Evolutionary conservation across 257 asterid species (phyloP).

Genomic region (Forsythia viridissima): DNA sequence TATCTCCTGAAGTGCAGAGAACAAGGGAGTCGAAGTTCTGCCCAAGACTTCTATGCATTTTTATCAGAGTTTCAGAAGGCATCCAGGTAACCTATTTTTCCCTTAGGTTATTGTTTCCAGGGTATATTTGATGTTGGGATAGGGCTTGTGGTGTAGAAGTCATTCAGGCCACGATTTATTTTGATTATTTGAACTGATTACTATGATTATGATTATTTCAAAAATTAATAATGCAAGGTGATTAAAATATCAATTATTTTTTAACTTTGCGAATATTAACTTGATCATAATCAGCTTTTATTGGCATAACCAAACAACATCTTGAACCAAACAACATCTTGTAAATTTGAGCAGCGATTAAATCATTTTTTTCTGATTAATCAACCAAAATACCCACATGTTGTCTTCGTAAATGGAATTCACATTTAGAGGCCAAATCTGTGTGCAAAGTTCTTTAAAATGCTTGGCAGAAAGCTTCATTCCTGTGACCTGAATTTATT

Average conservation of each 20-base stretch:
- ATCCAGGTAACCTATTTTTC: conserved; percentile 56
- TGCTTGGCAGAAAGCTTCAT: not conserved
- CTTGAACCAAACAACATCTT: not conserved
- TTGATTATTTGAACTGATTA: not conserved
- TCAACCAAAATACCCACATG: not conserved
- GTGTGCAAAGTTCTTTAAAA: not conserved
- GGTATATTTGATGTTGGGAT: not conserved
- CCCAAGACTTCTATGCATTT: conserved; percentile 58
- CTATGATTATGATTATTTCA: not conserved
- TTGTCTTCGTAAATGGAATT: too few species aligned
- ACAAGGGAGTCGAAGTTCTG: conserved; percentile 66
- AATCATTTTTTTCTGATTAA: not conserved
- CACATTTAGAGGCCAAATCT: not conserved
- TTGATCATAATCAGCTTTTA: not conserved
- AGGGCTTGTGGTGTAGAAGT: not conserved
- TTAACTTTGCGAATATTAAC: not conserved
- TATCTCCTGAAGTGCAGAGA: conserved; percentile 69
- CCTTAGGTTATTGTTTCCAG: not conserved
- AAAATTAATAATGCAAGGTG: not conserved
- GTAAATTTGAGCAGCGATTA: not conserved
- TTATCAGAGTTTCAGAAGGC: conserved; percentile 80
- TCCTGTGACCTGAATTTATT: not conserved
- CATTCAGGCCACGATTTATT: not conserved
- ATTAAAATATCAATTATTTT: not conserved
- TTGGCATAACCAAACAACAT: not conserved